phyloP scores from a whole-genome alignment of 2,329 filamentous ascomycete species.

The Aspergillus pseudoglaucus region DNA sequence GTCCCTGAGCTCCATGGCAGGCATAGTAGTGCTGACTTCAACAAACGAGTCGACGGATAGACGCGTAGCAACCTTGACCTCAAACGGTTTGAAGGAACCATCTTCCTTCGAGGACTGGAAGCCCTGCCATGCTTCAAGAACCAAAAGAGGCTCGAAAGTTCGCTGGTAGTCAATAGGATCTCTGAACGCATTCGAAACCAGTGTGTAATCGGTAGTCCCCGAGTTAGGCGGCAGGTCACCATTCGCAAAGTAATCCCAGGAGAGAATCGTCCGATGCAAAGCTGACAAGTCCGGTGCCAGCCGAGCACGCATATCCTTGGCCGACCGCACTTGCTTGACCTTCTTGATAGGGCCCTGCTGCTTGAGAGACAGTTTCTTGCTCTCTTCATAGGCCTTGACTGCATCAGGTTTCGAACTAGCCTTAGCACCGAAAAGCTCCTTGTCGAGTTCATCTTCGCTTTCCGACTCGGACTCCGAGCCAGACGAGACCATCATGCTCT shows the following conservation, averaged over 20 bases:
- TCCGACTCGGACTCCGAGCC: slow-evolving; percentile 61
- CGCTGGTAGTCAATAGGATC: slow-evolving; percentile 74
- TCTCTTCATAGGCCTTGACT: slow-evolving; percentile 42
- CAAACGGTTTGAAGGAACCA: slow-evolving; percentile 69
- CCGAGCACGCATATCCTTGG: slow-evolving; percentile 90
- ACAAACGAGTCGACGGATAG: slow-evolving; percentile 89
- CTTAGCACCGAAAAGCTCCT: slow-evolving; percentile 56
- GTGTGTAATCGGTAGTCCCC: slow-evolving; percentile 62
- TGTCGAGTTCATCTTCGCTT: slow-evolving; percentile 67
- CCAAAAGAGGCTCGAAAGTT: slow-evolving; percentile 83
- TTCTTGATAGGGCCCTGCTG: slow-evolving; percentile 75
- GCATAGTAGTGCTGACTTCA: slow-evolving; percentile 81
- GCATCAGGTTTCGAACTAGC: slow-evolving; percentile 32
- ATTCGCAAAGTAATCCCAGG: slow-evolving; percentile 91
- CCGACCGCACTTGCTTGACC: slow-evolving; percentile 68
- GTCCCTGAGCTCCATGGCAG: slow-evolving; percentile 63
- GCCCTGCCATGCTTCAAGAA: slow-evolving; percentile 91
- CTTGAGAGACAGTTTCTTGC: slow-evolving; percentile 45
- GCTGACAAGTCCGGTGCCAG: slow-evolving; percentile 81
- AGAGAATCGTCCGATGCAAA: slow-evolving; percentile 77
- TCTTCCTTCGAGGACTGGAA: slow-evolving; percentile 89
- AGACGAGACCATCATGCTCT: slow-evolving; percentile 83
- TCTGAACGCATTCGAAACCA: slow-evolving; percentile 70
- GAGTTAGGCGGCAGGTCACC: slow-evolving; percentile 75
- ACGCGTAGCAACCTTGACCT: slow-evolving; percentile 79